Evolutionary conservation across 768 basidiomycete genomes (phyloP).

Genomic region (Podaxis sp.): DNA sequence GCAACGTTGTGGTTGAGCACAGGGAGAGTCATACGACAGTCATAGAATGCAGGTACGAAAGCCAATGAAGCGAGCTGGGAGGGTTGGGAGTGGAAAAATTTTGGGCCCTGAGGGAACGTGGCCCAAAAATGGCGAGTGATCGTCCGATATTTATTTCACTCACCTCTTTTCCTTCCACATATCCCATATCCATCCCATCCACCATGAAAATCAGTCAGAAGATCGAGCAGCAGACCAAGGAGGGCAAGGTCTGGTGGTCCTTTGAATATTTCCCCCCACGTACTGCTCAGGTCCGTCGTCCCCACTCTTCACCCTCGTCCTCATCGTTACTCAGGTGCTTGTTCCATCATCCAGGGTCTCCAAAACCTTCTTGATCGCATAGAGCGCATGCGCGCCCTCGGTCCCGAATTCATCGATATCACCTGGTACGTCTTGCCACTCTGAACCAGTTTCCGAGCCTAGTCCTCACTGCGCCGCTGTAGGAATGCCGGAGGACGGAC

Average conservation of each 20-base stretch:
- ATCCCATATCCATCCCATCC: slow-evolving; percentile 17
- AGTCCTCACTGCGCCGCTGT: slow-evolving; percentile 5
- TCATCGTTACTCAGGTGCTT: slow-evolving; percentile 3
- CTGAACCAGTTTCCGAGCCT: not conserved
- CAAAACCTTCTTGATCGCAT: slow-evolving; percentile 98
- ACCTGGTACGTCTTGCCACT: slow-evolving; percentile 62
- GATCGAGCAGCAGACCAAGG: slow-evolving; percentile 78
- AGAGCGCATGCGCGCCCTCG: slow-evolving; percentile 92
- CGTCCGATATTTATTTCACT: slow-evolving; percentile 17
- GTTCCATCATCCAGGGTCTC: slow-evolving; percentile 51
- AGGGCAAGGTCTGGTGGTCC: slow-evolving; percentile 93
- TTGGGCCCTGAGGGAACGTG: slow-evolving; percentile 20
- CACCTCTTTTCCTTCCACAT: slow-evolving; percentile 18
- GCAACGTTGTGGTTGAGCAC: not conserved
- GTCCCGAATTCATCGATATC: slow-evolving; percentile 98
- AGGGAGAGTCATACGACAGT: not conserved
- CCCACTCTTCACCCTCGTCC: not conserved
- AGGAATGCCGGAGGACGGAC: slow-evolving; percentile 98
- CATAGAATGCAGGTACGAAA: slow-evolving; percentile 1
- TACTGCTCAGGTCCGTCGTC: slow-evolving; percentile 74
- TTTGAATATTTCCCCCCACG: slow-evolving; percentile 98
- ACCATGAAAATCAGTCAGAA: slow-evolving; percentile 94
- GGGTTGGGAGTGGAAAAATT: slow-evolving; percentile 6
- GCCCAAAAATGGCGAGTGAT: slow-evolving; percentile 19
- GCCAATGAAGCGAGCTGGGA: not conserved